Conservation (phyloP, 345 rosid genomes). For the Arabis alpina region DNA sequence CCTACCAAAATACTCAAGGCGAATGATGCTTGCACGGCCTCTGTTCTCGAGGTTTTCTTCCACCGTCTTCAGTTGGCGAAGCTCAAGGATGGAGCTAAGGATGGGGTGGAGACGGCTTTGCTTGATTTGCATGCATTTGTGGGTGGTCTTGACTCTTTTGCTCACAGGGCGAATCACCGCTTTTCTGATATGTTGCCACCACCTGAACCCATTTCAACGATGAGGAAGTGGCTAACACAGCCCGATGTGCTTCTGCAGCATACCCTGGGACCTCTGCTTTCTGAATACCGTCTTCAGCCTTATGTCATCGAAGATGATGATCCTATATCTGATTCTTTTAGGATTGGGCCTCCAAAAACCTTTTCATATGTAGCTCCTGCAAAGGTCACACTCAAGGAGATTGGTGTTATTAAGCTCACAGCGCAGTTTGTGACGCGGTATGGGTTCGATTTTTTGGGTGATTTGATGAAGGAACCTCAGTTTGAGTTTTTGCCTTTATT, state of each 20-base stretch:
- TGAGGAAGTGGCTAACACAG: not conserved
- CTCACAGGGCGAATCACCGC: slow-evolving; percentile 67
- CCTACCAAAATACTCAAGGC: slow-evolving; percentile 59
- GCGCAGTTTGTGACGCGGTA: slow-evolving; percentile 79
- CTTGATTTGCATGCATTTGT: slow-evolving; percentile 77
- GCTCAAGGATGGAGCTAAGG: slow-evolving; percentile 56
- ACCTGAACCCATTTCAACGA: slow-evolving; percentile 29
- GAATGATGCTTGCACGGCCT: slow-evolving; percentile 8
- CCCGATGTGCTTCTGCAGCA: not conserved
- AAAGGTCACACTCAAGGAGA: slow-evolving; percentile 66
- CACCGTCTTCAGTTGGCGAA: slow-evolving; percentile 71
- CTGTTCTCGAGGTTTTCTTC: slow-evolving; percentile 60
- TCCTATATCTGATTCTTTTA: too few species aligned
- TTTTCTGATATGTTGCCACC: slow-evolving; percentile 48
- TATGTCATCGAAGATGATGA: too few species aligned
- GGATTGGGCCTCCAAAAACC: not conserved
- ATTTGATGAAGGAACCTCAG: slow-evolving; percentile 54
- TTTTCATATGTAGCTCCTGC: not conserved
- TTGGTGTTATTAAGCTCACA: slow-evolving; percentile 72
- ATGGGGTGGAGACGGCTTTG: slow-evolving; percentile 53
- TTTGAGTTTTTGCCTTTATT: slow-evolving; percentile 34
- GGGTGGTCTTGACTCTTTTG: slow-evolving; percentile 67
- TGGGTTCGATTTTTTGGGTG: slow-evolving; percentile 61
- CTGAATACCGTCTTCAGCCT: too few species aligned
- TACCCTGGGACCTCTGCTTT: too few species aligned